Base-by-base conservation (phyloP, 208 protist genomes). In the Giardia muris region DNA sequence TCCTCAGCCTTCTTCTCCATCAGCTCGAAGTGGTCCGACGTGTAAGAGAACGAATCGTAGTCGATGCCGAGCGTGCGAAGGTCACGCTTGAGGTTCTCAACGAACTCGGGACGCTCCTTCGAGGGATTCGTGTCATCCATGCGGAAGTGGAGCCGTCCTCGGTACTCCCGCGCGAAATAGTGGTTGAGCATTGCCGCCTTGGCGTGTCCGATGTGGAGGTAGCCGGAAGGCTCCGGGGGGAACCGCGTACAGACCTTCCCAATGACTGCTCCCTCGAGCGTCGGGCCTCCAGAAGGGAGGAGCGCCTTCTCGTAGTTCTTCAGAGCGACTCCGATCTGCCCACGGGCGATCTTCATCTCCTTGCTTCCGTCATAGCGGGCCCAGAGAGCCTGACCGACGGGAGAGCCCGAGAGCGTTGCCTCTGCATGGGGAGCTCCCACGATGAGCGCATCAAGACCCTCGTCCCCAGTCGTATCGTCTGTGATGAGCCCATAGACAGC, bases 51-150 rank as follows among this genome's bases (percentile, higher is more conserved):
- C 47, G 95, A 95, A 0, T 95, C 95, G 3, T 88, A 96, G 96
- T 19, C 93, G 94, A 67, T 99, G 1, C 95, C 95, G 2, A 99
- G 95, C 0, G 94, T 95, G n/a, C 92, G 86, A 2, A 99, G 92
- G 94, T 99, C 98, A 42, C 96, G 93, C 44, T 97, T 93, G 92
- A 99, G 99, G 48, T 95, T 96, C 19, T 97, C 93, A 88, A 98
- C 97, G 93, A 97, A 99, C 87, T 96, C 95, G 30, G 96, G 95
- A 91, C 97, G 98, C 94, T 99, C 98, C 93, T 99, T 99, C 0
- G 95, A 94, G 19, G 98, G 98, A 95, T 99, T 99, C 43, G 98
- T 99, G 95, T 99, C 98, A 95, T 99, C 98, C 92, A 99, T 99
- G 39, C 98, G 96, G 92, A 99, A 95, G 44, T 99, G 93, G 94